Base-by-base conservation (phyloP, 139 green algal genomes). In the Chlamydomonas asymmetrica region DNA sequence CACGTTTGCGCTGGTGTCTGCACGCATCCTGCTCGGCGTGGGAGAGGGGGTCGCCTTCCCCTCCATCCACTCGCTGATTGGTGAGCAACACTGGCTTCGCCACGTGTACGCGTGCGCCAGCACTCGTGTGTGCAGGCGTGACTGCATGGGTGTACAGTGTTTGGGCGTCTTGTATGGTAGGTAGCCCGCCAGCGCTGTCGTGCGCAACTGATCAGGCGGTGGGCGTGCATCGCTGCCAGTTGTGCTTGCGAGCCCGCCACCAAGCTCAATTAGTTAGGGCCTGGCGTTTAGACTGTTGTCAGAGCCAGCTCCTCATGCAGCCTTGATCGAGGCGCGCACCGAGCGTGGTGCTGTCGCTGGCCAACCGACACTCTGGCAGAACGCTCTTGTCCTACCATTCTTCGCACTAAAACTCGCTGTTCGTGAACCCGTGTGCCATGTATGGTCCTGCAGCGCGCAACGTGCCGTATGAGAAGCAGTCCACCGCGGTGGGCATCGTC, bases 11-110 rank as follows among this genome's bases (percentile, higher is more conserved):
- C 81, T 94, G 52, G 50, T 95, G 18, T 79, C 68, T 35, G 80
- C 82, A 3, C 85, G 88, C 39, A 77, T 94, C 50, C 73, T 90
- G 59, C 84, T 95, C 68, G 91, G 91, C 0, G 78, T 95, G 9
- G 91, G 90, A 1, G 90, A 95, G 82, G 91, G 90, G 2, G 88
- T 94, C 4, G 90, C 91, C 22, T 93, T 94, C 76, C 91, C 91
- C 0, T 69, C 90, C 50, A 91, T 95, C 35, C 90, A 95, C 72
- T 90, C 86, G 10, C 79, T 95, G 63, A 93, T 95, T 41, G 65
- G 80, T 85, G 57, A 64, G 62, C 27, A n/a, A n/a, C n/a, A n/a
- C n/a, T n/a, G n/a, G n/a, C n/a, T n/a, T n/a, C n/a, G n/a, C n/a
- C n/a, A n/a, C n/a, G 6, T 32, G 20, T 16, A 68, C 66, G 68